Conservation (phyloP, 805 yeast species). For the Metschnikowia cerradonensis region DNA sequence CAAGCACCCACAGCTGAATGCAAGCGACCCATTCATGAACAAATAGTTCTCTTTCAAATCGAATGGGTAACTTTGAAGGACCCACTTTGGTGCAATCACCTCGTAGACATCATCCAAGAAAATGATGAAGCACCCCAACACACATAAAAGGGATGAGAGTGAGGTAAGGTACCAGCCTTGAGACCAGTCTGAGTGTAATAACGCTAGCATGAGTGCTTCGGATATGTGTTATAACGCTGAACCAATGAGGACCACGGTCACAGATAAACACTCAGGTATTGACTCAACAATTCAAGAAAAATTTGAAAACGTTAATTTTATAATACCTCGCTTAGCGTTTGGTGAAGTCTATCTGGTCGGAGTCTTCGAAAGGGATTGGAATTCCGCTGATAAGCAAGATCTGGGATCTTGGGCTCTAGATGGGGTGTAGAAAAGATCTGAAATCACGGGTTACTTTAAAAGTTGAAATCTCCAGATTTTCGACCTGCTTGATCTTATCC, state of each 20-base stretch:
- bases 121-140: conserved; percentile 66
- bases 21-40: conserved; percentile 69
- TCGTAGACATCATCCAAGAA: conserved; percentile 54
- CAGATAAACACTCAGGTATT: background rate
- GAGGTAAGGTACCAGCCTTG: conserved; percentile 66
- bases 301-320: background rate
- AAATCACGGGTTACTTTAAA: background rate
- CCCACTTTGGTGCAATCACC: conserved; percentile 34
- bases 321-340: background rate
- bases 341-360: background rate
- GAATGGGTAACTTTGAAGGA: conserved; percentile 43
- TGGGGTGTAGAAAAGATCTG: background rate
- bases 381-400: background rate
- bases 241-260: background rate
- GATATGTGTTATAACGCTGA: background rate
- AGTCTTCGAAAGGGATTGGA: background rate
- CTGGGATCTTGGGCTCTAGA: background rate
- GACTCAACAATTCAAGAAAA: background rate
- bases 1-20: conserved; percentile 80
- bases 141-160: conserved; percentile 66
- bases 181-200: conserved; percentile 8
- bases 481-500: too few relatives aligned
- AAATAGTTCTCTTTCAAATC: conserved; percentile 54
- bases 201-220: background rate
- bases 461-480: background rate